Evolutionary conservation across 2,329 filamentous ascomycete genomes (phyloP), one percentile per base, ranked within the genome.

Genomic region (Aspergillus melleus): DNA sequence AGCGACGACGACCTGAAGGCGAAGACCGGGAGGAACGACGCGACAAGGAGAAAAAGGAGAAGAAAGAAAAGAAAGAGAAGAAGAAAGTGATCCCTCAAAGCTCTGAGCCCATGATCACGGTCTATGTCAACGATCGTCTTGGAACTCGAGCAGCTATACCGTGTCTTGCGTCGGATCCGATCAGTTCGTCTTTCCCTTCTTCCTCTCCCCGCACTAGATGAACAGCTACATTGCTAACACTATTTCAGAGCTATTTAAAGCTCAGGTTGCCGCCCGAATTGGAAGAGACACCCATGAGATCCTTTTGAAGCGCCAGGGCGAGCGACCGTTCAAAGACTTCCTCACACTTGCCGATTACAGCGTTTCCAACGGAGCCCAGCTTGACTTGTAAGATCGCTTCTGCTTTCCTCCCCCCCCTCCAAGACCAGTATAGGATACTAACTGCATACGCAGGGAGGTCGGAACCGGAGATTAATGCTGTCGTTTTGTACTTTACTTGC

Each of bases 131-230:
- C 74, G 94, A 98, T 76, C 86, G 94, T n/a, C 81, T 98, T 39
- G 94, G 94, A 12, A 97, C 94, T n/a, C 96, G 96, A 72, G 91
- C 93, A 16, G 90, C 91, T 55, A 95, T 98, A 64, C 94, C 94
- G 0, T 97, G 93, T 74, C 81, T 96, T 59, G 88, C 91, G 0
- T 90, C 87, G 3, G 94, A 98, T 77, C 88, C 88, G 8, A 88
- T 97, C 65, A 89, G 79, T 79, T 60, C 68, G 77, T 74, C 26
- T 54, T 9, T 49, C 57, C 30, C 50, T 30, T 19, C 8, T 12
- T 49, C 55, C 30, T 51, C 29, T 20, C 10, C 11, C 29, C n/a
- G 42, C 47, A 24, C 24, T 26, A 49, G n/a, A n/a, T 47, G 19
- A 11, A 47, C 10, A 11, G 29, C 24, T 20, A 19, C 44, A 49